These are phyloP conservation scores for Diaporthe sp. DNA, from an alignment of 2,329 filamentous ascomycete genomes.

Conservation along the genomic window DNA sequence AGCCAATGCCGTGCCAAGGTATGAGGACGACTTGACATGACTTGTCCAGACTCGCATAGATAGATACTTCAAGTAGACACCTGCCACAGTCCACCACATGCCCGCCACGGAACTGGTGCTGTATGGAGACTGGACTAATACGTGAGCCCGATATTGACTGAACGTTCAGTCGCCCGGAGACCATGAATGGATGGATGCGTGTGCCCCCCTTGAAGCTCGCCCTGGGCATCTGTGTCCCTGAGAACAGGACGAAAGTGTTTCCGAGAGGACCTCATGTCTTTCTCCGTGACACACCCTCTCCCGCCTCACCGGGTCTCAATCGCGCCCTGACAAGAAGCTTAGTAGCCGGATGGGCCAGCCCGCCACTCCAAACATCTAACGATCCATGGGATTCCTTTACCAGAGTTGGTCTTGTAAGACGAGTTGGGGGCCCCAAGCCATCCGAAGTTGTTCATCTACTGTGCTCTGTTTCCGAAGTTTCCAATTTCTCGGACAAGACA, in stretches of 20 bases:
- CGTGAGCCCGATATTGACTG: not conserved
- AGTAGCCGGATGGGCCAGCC: conserved; percentile 7
- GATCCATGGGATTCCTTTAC: conserved; percentile 24
- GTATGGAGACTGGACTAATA: not conserved
- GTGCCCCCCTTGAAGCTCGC: conserved; percentile 17
- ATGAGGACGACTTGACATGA: not conserved
- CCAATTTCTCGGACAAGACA: conserved; percentile 24
- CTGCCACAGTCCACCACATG: not conserved
- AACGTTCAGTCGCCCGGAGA: not conserved
- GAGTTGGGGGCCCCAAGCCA: conserved; percentile 7
- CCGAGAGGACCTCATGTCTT: conserved; percentile 10
- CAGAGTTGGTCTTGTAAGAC: conserved; percentile 19
- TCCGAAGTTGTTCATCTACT: conserved; percentile 20
- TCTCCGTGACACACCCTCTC: conserved; percentile 8
- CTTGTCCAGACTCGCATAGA: not conserved
- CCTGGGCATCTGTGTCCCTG: not conserved
- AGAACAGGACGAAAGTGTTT: conserved; percentile 18
- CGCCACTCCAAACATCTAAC: conserved; percentile 6
- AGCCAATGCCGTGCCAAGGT: not conserved
- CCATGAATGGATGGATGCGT: not conserved
- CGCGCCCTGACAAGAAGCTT: conserved; percentile 12
- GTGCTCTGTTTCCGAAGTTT: conserved; percentile 24
- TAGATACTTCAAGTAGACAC: not conserved
- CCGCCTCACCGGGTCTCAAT: conserved; percentile 23
- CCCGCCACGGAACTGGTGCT: not conserved